phyloP scores from a whole-genome alignment of 2,329 filamentous ascomycete genomes.

The Fusarium sp. region DNA sequence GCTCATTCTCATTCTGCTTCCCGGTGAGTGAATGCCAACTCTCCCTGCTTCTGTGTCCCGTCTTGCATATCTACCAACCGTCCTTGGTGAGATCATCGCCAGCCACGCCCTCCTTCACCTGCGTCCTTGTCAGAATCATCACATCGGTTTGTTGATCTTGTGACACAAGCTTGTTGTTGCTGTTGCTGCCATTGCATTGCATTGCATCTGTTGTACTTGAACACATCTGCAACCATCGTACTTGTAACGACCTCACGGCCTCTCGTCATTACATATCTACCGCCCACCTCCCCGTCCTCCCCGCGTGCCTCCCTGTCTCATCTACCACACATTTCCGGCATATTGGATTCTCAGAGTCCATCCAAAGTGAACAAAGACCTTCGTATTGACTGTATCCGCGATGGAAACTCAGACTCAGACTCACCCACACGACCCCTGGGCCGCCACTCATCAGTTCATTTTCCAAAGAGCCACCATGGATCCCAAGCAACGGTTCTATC shows the following conservation, averaged over 20 bases:
- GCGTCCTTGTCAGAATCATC: slow-evolving; percentile 6
- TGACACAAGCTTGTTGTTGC: slow-evolving; percentile 19
- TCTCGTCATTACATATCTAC: slow-evolving; percentile 8
- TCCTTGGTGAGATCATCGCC: slow-evolving; percentile 18
- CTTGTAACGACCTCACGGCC: slow-evolving; percentile 9
- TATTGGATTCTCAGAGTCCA: not conserved
- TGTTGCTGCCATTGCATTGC: slow-evolving; percentile 14
- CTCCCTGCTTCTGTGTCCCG: slow-evolving; percentile 1
- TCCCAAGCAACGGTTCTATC: slow-evolving; percentile 83
- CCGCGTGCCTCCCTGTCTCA: not conserved
- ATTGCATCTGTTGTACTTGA: slow-evolving; percentile 8
- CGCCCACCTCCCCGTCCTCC: not conserved
- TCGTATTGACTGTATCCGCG: slow-evolving; percentile 31
- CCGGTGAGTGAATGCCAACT: slow-evolving; percentile 33
- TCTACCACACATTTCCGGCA: not conserved
- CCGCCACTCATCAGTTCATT: slow-evolving; percentile 39
- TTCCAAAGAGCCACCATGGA: slow-evolving; percentile 48
- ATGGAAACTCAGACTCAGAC: slow-evolving; percentile 44
- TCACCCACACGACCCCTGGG: slow-evolving; percentile 34
- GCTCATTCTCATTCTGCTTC: slow-evolving; percentile 28
- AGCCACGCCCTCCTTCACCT: not conserved
- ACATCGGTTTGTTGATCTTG: slow-evolving; percentile 16
- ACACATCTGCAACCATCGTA: slow-evolving; percentile 1
- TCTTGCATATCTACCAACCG: slow-evolving; percentile 20
- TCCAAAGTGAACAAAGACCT: not conserved